Percentiles rank a stretch among this genome's conserved stretches.
Conservation (phyloP, 2,329 filamentous ascomycete genomes). For the Sporothrix humicola region DNA sequence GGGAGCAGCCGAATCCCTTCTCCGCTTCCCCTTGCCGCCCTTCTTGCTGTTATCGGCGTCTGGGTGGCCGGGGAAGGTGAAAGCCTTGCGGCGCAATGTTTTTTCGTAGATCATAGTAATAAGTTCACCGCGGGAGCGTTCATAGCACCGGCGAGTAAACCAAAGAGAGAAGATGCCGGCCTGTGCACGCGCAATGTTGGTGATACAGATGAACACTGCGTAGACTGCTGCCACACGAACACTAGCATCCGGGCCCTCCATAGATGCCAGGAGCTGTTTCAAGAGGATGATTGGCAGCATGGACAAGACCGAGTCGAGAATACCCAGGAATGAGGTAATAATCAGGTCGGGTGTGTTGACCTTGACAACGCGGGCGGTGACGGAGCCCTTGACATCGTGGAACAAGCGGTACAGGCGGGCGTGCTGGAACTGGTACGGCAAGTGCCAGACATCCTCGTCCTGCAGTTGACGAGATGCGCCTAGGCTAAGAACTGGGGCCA, state of each 20-base stretch:
- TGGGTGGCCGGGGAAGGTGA: slow-evolving; percentile 54
- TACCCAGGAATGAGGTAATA: slow-evolving; percentile 67
- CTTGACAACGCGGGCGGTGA: slow-evolving; percentile 70
- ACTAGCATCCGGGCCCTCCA: slow-evolving; percentile 59
- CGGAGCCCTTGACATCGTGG: slow-evolving; percentile 71
- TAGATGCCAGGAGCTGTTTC: slow-evolving; percentile 72
- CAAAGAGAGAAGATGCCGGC: slow-evolving; percentile 73
- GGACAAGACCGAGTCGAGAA: slow-evolving; percentile 64
- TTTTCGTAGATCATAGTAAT: slow-evolving; percentile 66
- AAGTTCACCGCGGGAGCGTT: slow-evolving; percentile 82
- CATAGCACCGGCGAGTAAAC: slow-evolving; percentile 84
- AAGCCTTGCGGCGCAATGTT: slow-evolving; percentile 73
- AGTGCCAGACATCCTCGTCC: slow-evolving; percentile 79
- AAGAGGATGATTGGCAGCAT: slow-evolving; percentile 70
- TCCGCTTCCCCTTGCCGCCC: slow-evolving; percentile 38
- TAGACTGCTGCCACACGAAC: slow-evolving; percentile 67
- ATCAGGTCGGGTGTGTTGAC: slow-evolving; percentile 82
- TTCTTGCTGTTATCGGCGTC: slow-evolving; percentile 43
- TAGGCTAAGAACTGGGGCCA: slow-evolving; percentile 71
- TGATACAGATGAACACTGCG: slow-evolving; percentile 64
- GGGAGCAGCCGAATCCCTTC: slow-evolving; percentile 32
- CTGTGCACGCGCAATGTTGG: slow-evolving; percentile 68
- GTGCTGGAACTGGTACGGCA: slow-evolving; percentile 84
- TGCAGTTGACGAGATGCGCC: slow-evolving; percentile 70
- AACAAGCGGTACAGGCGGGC: slow-evolving; percentile 75